Evolutionary conservation across 495 filamentous ascomycete genomes (phyloP), one percentile per base, ranked within the genome.

Genomic region (Bryoglossum gracile): DNA sequence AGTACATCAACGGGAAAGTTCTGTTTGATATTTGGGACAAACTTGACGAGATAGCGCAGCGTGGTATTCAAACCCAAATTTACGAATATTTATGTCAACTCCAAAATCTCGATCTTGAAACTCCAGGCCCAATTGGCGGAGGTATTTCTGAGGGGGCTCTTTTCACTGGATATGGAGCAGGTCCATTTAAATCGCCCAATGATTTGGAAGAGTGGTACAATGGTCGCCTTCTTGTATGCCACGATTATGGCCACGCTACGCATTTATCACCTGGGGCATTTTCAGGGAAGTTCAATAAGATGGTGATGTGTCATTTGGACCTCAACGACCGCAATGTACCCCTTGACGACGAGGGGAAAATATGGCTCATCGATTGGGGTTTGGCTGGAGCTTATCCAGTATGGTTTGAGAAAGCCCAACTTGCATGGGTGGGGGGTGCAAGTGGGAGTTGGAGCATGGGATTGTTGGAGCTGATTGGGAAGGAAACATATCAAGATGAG

Each of bases 161-260:
- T 48, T 65, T 67, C 46, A 65, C 58, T 16, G 43, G 60, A 40
- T 59, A 57, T 48, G 54, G 62, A 30, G 55, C 62, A 22, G 61
- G 63, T 3, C 63, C 62, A n/a, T 67, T 65, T 43, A 45, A 23
- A 39, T 48, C 48, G n/a, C 19, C 33, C 32, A 23, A 53, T 26
- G 51, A 62, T 45, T 6, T 67, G 10, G 59, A 65, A 47, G 63
- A 22, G 11, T 67, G 63, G 61, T 62, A 62, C 35, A 64, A 67
- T 38, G 53, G 61, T 19, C 30, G 36, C 16, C 3, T 53, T 9
- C 32, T 39, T 21, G 13, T 53, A 6, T 53, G 49, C 36, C 32
- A 41, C 13, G 18, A 40, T 8, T 51, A n/a, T n/a, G n/a, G n/a
- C n/a, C n/a, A n/a, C n/a, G n/a, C n/a, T n/a, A n/a, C n/a, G n/a